phyloP scores from a whole-genome alignment of 2,329 filamentous ascomycete species.

The Colletotrichum echinochloae region DNA sequence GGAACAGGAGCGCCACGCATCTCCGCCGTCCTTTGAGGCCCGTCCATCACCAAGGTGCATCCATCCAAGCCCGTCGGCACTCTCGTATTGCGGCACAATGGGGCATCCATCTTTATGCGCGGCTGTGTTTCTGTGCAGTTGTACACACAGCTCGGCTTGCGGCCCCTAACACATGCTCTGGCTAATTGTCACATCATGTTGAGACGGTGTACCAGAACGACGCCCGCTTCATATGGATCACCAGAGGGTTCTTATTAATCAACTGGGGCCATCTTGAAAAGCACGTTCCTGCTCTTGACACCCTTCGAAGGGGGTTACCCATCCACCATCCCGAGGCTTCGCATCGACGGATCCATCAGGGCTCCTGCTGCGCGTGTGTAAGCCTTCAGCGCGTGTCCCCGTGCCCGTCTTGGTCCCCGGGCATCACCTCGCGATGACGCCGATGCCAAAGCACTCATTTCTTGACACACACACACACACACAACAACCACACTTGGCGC shows the following conservation, averaged over 20 bases:
- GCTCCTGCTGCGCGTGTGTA: conserved; percentile 11
- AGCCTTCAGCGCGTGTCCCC: neutral
- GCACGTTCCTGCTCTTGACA: neutral
- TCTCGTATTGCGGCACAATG: neutral
- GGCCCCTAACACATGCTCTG: conserved; percentile 25
- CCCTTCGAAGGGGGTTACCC: neutral
- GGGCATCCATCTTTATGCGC: no score
- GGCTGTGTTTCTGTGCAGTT: neutral
- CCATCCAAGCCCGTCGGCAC: conserved; percentile 6
- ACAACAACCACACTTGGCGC: neutral
- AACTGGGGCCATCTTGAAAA: conserved; percentile 13
- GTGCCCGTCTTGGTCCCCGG: conserved; percentile 1
- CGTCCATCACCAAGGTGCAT: conserved; percentile 7
- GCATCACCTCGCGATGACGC: conserved; percentile 7
- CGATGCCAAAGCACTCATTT: conserved; percentile 26
- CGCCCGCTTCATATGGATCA: conserved; percentile 15
- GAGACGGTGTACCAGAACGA: conserved; percentile 32
- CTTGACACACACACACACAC: conserved; percentile 26
- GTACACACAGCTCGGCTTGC: conserved; percentile 26
- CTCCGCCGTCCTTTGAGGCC: conserved; percentile 15
- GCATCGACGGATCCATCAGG: conserved; percentile 16
- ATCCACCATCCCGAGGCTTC: conserved; percentile 1
- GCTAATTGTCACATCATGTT: conserved; percentile 34
- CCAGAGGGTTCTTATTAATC: conserved; percentile 20
- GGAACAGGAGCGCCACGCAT: conserved; percentile 13